Percentiles rank a stretch among this genome's conserved stretches.
Conservation (phyloP, 1,284 basidiomycete species). For the Austroboletus novae-zelandiae region DNA sequence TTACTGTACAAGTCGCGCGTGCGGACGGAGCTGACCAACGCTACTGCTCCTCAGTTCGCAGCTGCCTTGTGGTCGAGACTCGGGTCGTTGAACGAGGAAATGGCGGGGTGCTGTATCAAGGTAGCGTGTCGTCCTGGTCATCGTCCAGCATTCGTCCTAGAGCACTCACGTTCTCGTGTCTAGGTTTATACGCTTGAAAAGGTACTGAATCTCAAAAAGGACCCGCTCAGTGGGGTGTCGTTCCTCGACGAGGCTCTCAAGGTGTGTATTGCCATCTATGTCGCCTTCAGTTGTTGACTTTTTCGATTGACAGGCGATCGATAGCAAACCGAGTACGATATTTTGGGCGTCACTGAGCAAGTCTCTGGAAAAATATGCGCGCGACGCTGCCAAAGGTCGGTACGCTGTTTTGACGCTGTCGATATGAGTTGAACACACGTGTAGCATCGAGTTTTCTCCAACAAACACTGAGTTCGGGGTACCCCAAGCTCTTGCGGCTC, state of each 20-base stretch:
- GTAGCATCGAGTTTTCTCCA: slow-evolving; percentile 81
- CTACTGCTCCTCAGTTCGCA: slow-evolving; percentile 81
- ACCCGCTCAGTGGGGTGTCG: slow-evolving; percentile 69
- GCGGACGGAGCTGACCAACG: slow-evolving; percentile 80
- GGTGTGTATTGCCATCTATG: slow-evolving; percentile 39
- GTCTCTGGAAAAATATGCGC: slow-evolving; percentile 77
- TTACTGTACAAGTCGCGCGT: slow-evolving; percentile 74
- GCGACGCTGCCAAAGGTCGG: slow-evolving; percentile 73
- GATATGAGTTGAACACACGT: neutral
- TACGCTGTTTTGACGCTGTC: neutral
- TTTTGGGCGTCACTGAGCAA: slow-evolving; percentile 88
- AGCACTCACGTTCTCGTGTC: neutral
- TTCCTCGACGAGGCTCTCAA: slow-evolving; percentile 94
- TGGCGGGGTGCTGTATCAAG: slow-evolving; percentile 90
- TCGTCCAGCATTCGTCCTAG: neutral
- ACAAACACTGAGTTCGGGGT: slow-evolving; percentile 81
- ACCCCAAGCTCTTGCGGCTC: slow-evolving; percentile 81
- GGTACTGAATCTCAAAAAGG: slow-evolving; percentile 86
- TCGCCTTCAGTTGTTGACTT: slow-evolving; percentile 4
- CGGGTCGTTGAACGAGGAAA: slow-evolving; percentile 82
- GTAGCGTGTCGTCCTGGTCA: slow-evolving; percentile 35
- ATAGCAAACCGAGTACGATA: slow-evolving; percentile 84
- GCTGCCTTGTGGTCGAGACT: slow-evolving; percentile 81
- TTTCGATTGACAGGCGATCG: slow-evolving; percentile 55
- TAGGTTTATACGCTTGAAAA: slow-evolving; percentile 94